Conservation (phyloP, 768 basidiomycete species). For the Tubosaeta brunneosetosa region DNA sequence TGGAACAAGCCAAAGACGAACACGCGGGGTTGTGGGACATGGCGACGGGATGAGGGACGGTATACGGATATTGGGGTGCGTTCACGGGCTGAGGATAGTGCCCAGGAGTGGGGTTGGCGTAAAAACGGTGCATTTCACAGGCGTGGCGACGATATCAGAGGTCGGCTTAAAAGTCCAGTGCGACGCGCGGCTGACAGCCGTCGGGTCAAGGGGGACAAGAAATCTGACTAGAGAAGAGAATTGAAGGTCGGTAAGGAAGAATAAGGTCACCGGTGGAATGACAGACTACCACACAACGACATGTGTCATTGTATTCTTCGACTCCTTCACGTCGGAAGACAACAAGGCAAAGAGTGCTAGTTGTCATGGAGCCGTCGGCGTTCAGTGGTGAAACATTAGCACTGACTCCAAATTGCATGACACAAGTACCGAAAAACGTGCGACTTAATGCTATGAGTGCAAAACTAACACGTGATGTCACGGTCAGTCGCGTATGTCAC, state of each 20-base stretch:
- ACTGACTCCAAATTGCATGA: too few species aligned
- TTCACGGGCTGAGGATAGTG: not conserved
- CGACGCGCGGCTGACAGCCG: not conserved
- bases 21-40: not conserved
- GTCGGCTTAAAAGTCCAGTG: not conserved
- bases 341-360: too few species aligned
- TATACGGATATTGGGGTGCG: not conserved
- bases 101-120: not conserved
- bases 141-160: not conserved
- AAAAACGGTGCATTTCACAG: not conserved
- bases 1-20: slow-evolving; percentile 5
- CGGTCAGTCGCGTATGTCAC: not conserved
- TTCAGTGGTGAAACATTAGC: too few species aligned
- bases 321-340: too few species aligned
- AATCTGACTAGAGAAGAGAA: not conserved
- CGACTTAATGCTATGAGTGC: too few species aligned
- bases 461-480: not conserved
- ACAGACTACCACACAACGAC: not conserved
- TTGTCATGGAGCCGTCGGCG: too few species aligned
- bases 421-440: too few species aligned
- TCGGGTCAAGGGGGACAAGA: not conserved
- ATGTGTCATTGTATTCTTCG: not conserved
- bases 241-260: not conserved
- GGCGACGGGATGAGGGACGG: not conserved
- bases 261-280: not conserved